These are phyloP conservation scores for Pseudocercospora macadamiae DNA, from an alignment of 2,329 filamentous ascomycete species.

Conservation along the genomic window DNA sequence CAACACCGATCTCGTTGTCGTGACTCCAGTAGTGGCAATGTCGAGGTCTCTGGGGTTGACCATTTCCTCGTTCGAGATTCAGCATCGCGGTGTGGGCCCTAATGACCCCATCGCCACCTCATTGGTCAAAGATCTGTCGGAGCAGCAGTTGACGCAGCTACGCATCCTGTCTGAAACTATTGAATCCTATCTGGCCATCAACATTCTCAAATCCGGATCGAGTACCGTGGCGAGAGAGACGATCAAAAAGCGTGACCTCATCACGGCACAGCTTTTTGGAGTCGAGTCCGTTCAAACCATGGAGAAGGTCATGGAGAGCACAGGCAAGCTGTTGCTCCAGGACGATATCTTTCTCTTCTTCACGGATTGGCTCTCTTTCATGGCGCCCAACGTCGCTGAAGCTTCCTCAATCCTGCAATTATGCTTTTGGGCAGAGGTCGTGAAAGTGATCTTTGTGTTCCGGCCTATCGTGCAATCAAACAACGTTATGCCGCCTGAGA, in stretches of 20 bases:
- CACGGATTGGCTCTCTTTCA: constrained; percentile 58
- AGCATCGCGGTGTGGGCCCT: constrained; percentile 77
- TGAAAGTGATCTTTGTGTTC: constrained; percentile 72
- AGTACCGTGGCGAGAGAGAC: constrained; percentile 40
- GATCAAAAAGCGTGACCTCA: constrained; percentile 31
- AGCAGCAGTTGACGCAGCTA: constrained; percentile 81
- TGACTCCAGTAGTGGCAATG: constrained; percentile 29
- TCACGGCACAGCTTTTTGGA: constrained; percentile 36
- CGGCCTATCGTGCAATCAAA: constrained; percentile 30
- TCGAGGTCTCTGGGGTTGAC: constrained; percentile 71
- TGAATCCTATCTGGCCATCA: constrained; percentile 79
- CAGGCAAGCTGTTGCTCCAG: constrained; percentile 57
- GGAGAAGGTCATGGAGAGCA: constrained; percentile 26
- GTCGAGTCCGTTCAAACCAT: constrained; percentile 29
- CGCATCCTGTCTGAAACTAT: constrained; percentile 88
- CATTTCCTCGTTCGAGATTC: constrained; percentile 86
- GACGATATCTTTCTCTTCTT: constrained; percentile 80
- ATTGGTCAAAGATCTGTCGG: constrained; percentile 80
- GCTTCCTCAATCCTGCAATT: constrained; percentile 69
- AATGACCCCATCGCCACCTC: constrained; percentile 66
- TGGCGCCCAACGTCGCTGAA: constrained; percentile 34
- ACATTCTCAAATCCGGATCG: constrained; percentile 63
- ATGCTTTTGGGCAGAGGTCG: constrained; percentile 88
- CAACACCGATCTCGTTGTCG: constrained; percentile 20
- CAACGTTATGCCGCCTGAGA: not conserved